Evolutionary conservation across 2,329 filamentous ascomycete genomes (phyloP), one percentile per base, ranked within the genome.

Genomic region (Arachnopeziza araneosa): DNA sequence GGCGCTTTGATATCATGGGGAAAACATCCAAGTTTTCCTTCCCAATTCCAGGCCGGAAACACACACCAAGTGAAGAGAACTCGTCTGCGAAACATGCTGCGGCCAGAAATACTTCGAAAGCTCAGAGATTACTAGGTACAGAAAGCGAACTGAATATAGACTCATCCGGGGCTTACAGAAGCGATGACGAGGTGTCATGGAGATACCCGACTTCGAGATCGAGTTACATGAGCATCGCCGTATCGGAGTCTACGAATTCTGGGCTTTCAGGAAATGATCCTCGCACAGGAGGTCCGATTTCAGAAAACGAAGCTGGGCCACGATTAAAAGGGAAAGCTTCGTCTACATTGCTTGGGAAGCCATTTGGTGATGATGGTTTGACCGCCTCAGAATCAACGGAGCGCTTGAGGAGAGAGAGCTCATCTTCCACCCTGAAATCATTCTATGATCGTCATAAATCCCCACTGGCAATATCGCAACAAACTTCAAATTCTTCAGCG

Each of bases 131-230:
- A 36, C 54, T 73, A 17, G 71, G 71, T 24, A 66, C 66, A n/a
- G 65, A 64, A 22, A 66, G 68, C 7, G 74, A 76, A 23, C 73
- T 84, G 56, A 83, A 86, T 62, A 78, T 84, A 58, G 68, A 70
- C 54, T 68, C 67, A 24, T 62, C 60, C 14, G 61, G 63, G 50
- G 10, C 36, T 44, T 44, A 14, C 12, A 44, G 36, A 44, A 44
- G 12, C 36, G 36, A 44, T 19, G 36, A 44, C 17, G 36, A 44
- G 36, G 12, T 14, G 17, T 44, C 36, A 17, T 70, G 67, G 65
- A 69, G 61, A 50, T 66, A 63, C 9, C 36, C 36, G 17, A 61
- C 64, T 10, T 68, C 66, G 24, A 72, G 72, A 54, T 73, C 75
- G n/a, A 76, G 74, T 65, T 72, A 72, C 52, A 73, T 77, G 64